These are phyloP conservation scores for Ganoderma leucocontextum DNA, from an alignment of 1,284 basidiomycete species.

Conservation along the genomic window DNA sequence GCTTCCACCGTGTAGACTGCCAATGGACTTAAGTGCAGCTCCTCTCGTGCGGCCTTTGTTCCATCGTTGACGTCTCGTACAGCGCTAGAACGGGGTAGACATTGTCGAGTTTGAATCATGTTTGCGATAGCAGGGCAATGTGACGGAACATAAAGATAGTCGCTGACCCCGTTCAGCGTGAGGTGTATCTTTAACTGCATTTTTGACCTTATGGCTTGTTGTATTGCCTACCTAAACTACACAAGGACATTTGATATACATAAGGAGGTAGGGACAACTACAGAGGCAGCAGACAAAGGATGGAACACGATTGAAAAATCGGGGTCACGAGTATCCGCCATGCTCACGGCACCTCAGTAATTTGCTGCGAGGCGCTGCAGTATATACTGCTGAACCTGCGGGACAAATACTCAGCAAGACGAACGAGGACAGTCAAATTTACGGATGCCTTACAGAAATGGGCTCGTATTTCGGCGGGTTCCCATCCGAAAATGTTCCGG, in stretches of 20 bases:
- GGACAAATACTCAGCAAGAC: neutral
- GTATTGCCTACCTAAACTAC: too few species aligned
- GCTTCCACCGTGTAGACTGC: neutral
- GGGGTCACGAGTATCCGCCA: neutral
- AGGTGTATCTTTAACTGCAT: too few species aligned
- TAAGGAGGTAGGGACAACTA: neutral
- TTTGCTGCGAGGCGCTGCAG: conserved; percentile 29
- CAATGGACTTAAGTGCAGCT: neutral
- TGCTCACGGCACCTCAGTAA: neutral
- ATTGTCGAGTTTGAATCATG: too few species aligned
- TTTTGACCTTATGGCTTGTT: too few species aligned
- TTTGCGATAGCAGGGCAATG: too few species aligned
- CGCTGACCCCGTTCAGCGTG: too few species aligned
- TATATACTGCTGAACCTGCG: conserved; percentile 32
- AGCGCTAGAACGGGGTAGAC: too few species aligned
- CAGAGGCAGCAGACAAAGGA: neutral
- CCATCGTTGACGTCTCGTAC: neutral
- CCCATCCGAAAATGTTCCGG: conserved; percentile 56
- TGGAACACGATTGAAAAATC: neutral
- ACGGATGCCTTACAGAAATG: conserved; percentile 41
- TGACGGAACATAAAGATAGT: too few species aligned
- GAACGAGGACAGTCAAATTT: neutral
- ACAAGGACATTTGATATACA: neutral
- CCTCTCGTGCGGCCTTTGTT: neutral
- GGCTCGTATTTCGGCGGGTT: conserved; percentile 53